phyloP scores from a whole-genome alignment of 306 rosid species.

The Vigna trinervia region DNA sequence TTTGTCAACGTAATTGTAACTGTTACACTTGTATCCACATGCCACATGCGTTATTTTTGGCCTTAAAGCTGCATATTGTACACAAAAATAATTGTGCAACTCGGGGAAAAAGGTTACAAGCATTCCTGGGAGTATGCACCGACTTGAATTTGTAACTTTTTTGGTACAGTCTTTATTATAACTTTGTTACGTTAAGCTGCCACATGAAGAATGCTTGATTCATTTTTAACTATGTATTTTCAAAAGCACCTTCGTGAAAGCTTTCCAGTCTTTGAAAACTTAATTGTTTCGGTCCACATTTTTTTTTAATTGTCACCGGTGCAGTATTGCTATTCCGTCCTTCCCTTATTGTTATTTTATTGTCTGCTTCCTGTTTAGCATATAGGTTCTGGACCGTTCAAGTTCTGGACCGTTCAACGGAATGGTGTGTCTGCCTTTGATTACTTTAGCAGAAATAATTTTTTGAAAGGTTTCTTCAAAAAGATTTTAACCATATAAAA shows the following conservation, averaged over 20 bases:
- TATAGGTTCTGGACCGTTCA: not conserved
- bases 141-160: not conserved
- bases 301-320: not conserved
- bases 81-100: not conserved
- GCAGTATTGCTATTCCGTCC: not conserved
- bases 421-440: not conserved
- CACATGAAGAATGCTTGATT: not conserved
- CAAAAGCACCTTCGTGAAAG: not conserved
- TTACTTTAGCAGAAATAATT: not conserved
- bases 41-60: constrained; percentile 5
- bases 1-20: not conserved
- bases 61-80: not conserved
- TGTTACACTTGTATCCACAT: not conserved
- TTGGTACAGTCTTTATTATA: not conserved
- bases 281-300: not conserved
- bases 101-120: not conserved
- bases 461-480: not conserved
- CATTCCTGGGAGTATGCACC: constrained; percentile 6
- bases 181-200: not conserved
- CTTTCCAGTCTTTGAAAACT: not conserved
- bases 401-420: not conserved
- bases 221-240: not conserved
- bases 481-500: not conserved
- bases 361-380: not conserved
- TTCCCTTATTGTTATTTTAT: not conserved